These are phyloP conservation scores for Xanthoconium purpureum DNA, from an alignment of 768 basidiomycete genomes.

Conservation along the genomic window DNA sequence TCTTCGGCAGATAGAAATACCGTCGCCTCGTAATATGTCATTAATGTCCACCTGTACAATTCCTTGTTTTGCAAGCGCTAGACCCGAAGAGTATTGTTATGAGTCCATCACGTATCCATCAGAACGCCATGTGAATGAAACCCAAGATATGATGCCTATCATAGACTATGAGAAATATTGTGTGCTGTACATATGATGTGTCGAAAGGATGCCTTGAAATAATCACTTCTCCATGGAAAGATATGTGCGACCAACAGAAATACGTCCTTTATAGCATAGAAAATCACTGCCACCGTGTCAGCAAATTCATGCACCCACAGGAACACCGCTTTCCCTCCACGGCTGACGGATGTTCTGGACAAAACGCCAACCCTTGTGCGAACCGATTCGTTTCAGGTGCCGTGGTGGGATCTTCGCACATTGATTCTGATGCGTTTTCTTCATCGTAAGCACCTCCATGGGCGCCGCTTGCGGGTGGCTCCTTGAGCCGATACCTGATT, in stretches of 20 bases:
- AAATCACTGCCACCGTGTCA: slow-evolving; percentile 24
- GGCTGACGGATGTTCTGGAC: slow-evolving; percentile 15
- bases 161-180: slow-evolving; percentile 16
- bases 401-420: slow-evolving; percentile 19
- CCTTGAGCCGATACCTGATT: slow-evolving; percentile 29
- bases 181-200: slow-evolving; percentile 27
- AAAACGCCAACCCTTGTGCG: slow-evolving; percentile 17
- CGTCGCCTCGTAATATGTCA: slow-evolving; percentile 4
- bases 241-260: background rate
- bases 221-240: slow-evolving; percentile 7
- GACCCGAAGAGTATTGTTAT: background rate
- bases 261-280: background rate
- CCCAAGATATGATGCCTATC: slow-evolving; percentile 20
- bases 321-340: slow-evolving; percentile 19
- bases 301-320: slow-evolving; percentile 16
- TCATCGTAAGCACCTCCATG: slow-evolving; percentile 9
- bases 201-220: slow-evolving; percentile 22
- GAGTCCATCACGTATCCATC: background rate
- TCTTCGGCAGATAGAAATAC: background rate
- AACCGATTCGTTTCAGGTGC: slow-evolving; percentile 12
- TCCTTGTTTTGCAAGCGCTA: slow-evolving; percentile 6
- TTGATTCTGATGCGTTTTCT: slow-evolving; percentile 13
- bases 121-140: background rate
- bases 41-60: slow-evolving; percentile 5
- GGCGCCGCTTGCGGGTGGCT: slow-evolving; percentile 1